Conservation (phyloP, 1,284 basidiomycete species). For the Veloboletus limbatus region DNA sequence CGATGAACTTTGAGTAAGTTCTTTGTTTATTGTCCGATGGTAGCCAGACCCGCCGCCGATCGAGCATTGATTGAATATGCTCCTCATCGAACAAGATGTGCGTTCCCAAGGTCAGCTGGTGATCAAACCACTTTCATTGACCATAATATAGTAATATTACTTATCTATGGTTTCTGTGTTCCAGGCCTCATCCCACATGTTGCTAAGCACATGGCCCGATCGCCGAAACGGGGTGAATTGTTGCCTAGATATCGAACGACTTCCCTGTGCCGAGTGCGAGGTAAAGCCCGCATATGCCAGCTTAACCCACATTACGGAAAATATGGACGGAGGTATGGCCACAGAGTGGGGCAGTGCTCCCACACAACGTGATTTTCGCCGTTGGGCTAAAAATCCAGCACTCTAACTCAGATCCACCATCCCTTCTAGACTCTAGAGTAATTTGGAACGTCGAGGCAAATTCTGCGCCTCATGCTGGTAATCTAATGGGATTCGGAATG, state of each 20-base stretch:
- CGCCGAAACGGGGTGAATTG: neutral
- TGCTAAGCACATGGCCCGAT: neutral
- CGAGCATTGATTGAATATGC: neutral
- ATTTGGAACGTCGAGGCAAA: neutral
- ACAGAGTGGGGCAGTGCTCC: neutral
- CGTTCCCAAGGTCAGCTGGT: neutral
- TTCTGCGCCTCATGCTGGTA: constrained; percentile 9
- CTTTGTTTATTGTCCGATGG: constrained; percentile 1
- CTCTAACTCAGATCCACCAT: neutral
- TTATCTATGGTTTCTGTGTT: neutral
- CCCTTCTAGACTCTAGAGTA: neutral
- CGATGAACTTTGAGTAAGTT: neutral
- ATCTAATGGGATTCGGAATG: neutral
- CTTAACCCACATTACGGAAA: too few species aligned
- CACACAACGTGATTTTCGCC: constrained; percentile 1
- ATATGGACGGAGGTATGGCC: neutral
- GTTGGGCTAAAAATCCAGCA: neutral
- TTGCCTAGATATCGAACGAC: neutral
- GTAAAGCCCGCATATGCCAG: neutral
- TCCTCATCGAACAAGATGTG: neutral
- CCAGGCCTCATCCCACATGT: neutral
- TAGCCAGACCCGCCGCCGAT: neutral
- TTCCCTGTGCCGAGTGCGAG: neutral
- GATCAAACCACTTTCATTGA: neutral
- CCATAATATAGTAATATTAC: constrained; percentile 2